Evolutionary conservation across 805 yeast species (phyloP).

Genomic region (Lipomyces yamadae): DNA sequence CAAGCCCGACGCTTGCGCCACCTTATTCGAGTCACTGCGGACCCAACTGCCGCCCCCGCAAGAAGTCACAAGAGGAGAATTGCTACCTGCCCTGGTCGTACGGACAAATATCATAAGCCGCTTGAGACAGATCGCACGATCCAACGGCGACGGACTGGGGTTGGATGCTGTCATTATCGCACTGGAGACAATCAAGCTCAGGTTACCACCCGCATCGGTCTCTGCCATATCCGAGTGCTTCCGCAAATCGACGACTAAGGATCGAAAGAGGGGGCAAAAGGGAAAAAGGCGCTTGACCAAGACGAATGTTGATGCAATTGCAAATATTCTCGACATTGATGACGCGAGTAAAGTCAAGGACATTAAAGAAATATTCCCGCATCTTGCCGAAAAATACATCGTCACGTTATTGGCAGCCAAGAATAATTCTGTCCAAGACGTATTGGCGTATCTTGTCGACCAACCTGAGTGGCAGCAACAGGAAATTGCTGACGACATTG

Average conservation of each 20-base stretch:
- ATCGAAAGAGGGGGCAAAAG: neutral
- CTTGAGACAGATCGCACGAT: neutral
- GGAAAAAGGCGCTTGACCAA: neutral
- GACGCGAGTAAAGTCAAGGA: constrained; percentile 23
- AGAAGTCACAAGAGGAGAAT: constrained; percentile 18
- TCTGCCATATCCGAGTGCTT: constrained; percentile 3
- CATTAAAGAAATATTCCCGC: constrained; percentile 20
- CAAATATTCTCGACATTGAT: neutral
- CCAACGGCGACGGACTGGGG: neutral
- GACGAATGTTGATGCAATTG: neutral
- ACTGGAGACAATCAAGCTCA: constrained; percentile 22
- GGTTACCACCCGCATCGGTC: constrained; percentile 7
- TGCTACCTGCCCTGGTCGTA: constrained; percentile 26
- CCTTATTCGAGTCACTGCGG: constrained; percentile 8
- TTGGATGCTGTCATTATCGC: constrained; percentile 22
- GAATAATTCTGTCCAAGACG: constrained; percentile 15
- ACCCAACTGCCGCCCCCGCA: constrained; percentile 28
- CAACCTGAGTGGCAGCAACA: constrained; percentile 2
- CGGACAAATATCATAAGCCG: constrained; percentile 22
- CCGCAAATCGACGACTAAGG: constrained; percentile 3
- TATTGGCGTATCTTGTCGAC: constrained; percentile 25
- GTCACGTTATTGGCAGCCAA: constrained; percentile 11
- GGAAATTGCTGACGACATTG: neutral
- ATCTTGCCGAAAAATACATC: constrained; percentile 14
- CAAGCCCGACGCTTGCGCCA: constrained; percentile 10